Percentiles rank a stretch among this genome's conserved stretches.
These are phyloP conservation scores for Podospora sp. DNA, from an alignment of 495 filamentous ascomycete species.

Conservation along the genomic window DNA sequence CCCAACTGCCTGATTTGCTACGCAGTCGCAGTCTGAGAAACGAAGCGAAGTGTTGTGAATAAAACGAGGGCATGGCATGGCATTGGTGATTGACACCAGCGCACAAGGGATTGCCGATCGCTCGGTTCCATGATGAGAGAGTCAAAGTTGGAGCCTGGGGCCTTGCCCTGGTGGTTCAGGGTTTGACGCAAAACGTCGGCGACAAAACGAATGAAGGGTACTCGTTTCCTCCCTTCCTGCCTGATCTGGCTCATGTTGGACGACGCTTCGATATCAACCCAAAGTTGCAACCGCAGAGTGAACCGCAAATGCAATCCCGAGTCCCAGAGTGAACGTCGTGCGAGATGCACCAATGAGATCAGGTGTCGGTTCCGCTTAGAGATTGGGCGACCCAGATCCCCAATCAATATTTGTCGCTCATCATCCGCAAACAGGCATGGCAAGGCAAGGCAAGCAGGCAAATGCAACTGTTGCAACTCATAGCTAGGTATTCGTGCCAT, in stretches of 20 bases:
- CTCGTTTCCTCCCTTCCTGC: not conserved
- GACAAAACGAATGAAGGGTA: no score
- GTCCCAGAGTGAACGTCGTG: not conserved
- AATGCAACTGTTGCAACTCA: no score
- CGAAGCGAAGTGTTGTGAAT: not conserved
- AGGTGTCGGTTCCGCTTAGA: not conserved
- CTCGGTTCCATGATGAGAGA: not conserved
- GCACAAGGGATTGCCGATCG: not conserved
- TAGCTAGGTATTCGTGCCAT: no score
- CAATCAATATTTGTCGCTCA: not conserved
- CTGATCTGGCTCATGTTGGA: not conserved
- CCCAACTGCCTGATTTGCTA: not conserved
- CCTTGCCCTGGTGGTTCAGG: not conserved
- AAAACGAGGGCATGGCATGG: not conserved
- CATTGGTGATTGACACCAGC: not conserved
- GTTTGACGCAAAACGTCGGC: not conserved
- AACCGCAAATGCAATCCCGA: not conserved
- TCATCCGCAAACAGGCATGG: not conserved
- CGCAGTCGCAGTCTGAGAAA: no score
- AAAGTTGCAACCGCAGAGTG: not conserved
- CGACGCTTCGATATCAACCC: not conserved
- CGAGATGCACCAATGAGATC: not conserved
- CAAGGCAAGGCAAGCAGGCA: no score
- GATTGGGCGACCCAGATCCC: not conserved
- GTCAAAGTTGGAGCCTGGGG: not conserved